Evolutionary conservation across 2,329 filamentous ascomycete genomes (phyloP).

Genomic region (Hirsutella minnesotensis): DNA sequence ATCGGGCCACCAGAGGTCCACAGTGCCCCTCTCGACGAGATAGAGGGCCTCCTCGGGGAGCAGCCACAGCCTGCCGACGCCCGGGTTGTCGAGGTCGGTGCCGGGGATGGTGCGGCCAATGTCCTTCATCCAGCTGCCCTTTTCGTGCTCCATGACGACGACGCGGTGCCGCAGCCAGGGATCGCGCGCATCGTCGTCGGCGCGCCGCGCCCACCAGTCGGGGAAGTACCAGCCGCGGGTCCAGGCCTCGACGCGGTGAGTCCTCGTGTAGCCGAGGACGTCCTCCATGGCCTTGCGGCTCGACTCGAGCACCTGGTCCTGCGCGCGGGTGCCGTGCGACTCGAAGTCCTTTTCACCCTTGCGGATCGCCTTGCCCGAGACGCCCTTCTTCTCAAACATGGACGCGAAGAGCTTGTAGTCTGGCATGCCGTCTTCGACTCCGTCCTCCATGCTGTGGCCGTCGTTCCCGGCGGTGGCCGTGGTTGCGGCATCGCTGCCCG

Average conservation of each 20-base stretch:
- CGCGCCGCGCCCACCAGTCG: slow-evolving; percentile 32
- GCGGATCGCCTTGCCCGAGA: slow-evolving; percentile 58
- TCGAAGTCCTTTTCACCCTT: slow-evolving; percentile 98
- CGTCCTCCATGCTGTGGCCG: slow-evolving; percentile 34
- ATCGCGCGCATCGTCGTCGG: slow-evolving; percentile 10
- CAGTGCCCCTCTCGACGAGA: slow-evolving; percentile 71
- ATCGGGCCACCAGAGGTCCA: slow-evolving; percentile 78
- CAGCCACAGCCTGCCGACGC: slow-evolving; percentile 62
- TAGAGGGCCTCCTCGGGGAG: slow-evolving; percentile 88
- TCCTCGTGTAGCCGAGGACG: slow-evolving; percentile 65
- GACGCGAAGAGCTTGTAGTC: slow-evolving; percentile 68
- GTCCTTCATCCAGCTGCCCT: slow-evolving; percentile 60
- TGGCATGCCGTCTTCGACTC: slow-evolving; percentile 67
- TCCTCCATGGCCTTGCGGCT: slow-evolving; percentile 84
- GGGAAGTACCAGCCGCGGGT: slow-evolving; percentile 65
- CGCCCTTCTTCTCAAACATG: slow-evolving; percentile 36
- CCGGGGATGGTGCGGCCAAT: slow-evolving; percentile 55
- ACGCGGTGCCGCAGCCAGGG: slow-evolving; percentile 33
- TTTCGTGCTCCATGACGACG: slow-evolving; percentile 60
- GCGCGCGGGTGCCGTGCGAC: slow-evolving; percentile 73
- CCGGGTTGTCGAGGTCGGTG: slow-evolving; percentile 38
- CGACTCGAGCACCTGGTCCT: slow-evolving; percentile 65
- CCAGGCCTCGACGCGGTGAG: slow-evolving; percentile 57
- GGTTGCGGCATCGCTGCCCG: slow-evolving; percentile 6
- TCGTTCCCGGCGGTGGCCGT: slow-evolving; percentile 15